phyloP scores from a whole-genome alignment of 441 rosid species.

The Metrosideros polymorpha region DNA sequence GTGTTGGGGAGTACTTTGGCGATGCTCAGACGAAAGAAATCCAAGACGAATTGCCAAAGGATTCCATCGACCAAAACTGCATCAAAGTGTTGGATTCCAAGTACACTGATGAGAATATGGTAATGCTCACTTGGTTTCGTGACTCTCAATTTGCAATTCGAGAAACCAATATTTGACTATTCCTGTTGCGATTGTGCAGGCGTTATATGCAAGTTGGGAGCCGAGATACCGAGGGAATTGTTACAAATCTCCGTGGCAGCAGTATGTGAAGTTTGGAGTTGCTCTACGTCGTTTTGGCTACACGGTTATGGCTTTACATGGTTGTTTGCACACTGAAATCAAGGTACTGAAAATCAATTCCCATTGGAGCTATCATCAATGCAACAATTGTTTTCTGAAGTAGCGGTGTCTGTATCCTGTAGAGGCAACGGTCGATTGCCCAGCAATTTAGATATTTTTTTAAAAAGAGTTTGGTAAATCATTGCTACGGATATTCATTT shows the following conservation, averaged over 20 bases:
- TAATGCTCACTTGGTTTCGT: slow-evolving; percentile 13
- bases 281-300: slow-evolving; percentile 85
- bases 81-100: slow-evolving; percentile 78
- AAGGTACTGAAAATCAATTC: slow-evolving; percentile 33
- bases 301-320: slow-evolving; percentile 77
- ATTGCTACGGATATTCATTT: neutral
- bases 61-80: slow-evolving; percentile 62
- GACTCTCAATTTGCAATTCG: neutral
- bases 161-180: neutral
- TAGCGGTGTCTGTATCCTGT: neutral
- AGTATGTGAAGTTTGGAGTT: slow-evolving; percentile 74
- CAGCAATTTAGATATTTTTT: neutral
- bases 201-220: slow-evolving; percentile 83
- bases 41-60: slow-evolving; percentile 27
- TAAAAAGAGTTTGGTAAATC: neutral
- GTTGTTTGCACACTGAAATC: slow-evolving; percentile 74
- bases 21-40: slow-evolving; percentile 15
- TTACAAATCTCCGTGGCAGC: slow-evolving; percentile 62
- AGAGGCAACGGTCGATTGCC: neutral
- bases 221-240: slow-evolving; percentile 62
- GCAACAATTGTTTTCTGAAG: neutral
- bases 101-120: slow-evolving; percentile 68
- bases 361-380: neutral
- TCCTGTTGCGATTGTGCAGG: slow-evolving; percentile 23
- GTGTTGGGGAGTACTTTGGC: slow-evolving; percentile 57